Evolutionary conservation across 2,329 filamentous ascomycete genomes (phyloP).

Genomic region (Clonostachys sp.): DNA sequence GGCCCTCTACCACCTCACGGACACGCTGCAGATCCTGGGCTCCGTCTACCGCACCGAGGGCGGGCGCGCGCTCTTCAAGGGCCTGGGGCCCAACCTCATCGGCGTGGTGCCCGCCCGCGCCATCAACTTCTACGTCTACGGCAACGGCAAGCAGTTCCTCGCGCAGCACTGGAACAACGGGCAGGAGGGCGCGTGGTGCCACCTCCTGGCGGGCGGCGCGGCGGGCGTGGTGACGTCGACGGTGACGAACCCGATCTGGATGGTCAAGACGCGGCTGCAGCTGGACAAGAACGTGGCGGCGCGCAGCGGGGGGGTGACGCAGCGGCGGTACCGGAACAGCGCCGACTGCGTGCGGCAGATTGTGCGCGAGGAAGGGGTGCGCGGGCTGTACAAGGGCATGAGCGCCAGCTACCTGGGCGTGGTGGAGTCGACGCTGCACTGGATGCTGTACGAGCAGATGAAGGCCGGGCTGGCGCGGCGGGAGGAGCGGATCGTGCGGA

Average conservation of each 20-base stretch:
- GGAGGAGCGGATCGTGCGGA: slow-evolving; percentile 51
- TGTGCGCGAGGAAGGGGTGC: slow-evolving; percentile 72
- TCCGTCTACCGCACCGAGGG: slow-evolving; percentile 80
- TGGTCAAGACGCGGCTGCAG: slow-evolving; percentile 90
- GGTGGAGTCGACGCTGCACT: slow-evolving; percentile 85
- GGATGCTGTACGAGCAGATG: slow-evolving; percentile 91
- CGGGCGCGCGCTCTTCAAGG: slow-evolving; percentile 85
- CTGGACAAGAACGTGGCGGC: slow-evolving; percentile 80
- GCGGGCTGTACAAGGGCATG: slow-evolving; percentile 83
- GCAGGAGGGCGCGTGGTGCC: slow-evolving; percentile 68
- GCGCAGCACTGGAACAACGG: slow-evolving; percentile 70
- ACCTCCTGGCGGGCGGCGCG: slow-evolving; percentile 69
- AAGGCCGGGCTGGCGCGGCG: slow-evolving; percentile 68
- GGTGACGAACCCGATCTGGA: slow-evolving; percentile 93
- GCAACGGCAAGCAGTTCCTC: slow-evolving; percentile 82
- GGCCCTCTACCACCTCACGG: slow-evolving; percentile 69
- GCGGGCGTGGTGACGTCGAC: slow-evolving; percentile 86
- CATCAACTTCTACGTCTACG: slow-evolving; percentile 93
- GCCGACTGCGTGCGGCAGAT: slow-evolving; percentile 84
- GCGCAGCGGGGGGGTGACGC: slow-evolving; percentile 29
- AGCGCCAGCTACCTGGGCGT: slow-evolving; percentile 90
- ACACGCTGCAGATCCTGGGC: slow-evolving; percentile 81
- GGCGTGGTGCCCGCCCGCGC: slow-evolving; percentile 85
- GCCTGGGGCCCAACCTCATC: slow-evolving; percentile 82
- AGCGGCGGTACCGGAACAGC: slow-evolving; percentile 78